These are phyloP conservation scores for Psilocybe cubensis DNA, from an alignment of 768 basidiomycete genomes.

Conservation along the genomic window DNA sequence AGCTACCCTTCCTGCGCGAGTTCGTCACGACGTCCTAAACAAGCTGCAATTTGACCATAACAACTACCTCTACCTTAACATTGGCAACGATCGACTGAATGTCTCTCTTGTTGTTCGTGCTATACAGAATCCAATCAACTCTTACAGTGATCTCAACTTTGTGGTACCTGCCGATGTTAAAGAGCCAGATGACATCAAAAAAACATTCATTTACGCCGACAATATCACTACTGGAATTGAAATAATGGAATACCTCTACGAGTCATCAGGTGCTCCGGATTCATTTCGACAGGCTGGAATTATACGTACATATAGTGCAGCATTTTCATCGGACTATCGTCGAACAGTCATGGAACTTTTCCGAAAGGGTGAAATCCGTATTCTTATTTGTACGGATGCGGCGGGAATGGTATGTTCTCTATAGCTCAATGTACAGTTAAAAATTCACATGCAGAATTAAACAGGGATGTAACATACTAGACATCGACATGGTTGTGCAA, in stretches of 20 bases:
- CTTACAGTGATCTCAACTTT: slow-evolving; percentile 36
- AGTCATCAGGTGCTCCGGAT: not conserved
- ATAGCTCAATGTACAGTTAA: not conserved
- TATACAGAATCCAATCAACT: slow-evolving; percentile 34
- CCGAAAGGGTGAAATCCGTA: slow-evolving; percentile 24
- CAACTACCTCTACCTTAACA: slow-evolving; percentile 21
- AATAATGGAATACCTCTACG: slow-evolving; percentile 22
- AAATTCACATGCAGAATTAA: not conserved
- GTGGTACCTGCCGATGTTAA: slow-evolving; percentile 20
- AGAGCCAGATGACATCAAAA: slow-evolving; percentile 21
- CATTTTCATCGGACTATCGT: slow-evolving; percentile 21
- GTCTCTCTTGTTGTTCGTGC: slow-evolving; percentile 37
- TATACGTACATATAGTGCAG: slow-evolving; percentile 33
- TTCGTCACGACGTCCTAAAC: slow-evolving; percentile 28
- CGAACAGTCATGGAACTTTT: slow-evolving; percentile 27
- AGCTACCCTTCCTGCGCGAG: slow-evolving; percentile 31
- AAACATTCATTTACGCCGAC: slow-evolving; percentile 34
- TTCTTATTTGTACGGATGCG: slow-evolving; percentile 40
- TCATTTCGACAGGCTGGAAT: not conserved
- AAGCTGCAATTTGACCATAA: slow-evolving; percentile 28
- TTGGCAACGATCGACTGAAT: slow-evolving; percentile 37
- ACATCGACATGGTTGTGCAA: slow-evolving; percentile 39
- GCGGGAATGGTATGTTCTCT: slow-evolving; percentile 33
- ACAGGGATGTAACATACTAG: slow-evolving; percentile 36
- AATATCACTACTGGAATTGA: slow-evolving; percentile 24